Percentiles rank a stretch among this genome's conserved stretches.
Conservation (phyloP, 2,329 filamentous ascomycete species). For the Aureobasidium sp. region DNA sequence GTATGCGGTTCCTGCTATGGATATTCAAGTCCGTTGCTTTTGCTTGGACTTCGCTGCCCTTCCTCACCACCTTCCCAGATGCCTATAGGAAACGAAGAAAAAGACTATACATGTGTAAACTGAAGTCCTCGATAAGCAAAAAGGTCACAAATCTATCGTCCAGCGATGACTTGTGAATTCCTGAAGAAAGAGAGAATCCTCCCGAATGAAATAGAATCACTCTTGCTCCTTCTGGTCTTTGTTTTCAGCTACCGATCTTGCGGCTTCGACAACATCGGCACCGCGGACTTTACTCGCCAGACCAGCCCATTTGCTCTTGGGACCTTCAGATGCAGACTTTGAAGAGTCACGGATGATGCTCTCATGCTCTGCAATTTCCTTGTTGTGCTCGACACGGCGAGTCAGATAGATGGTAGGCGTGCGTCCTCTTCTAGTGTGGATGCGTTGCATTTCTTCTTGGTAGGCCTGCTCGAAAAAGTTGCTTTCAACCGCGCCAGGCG, state of each 20-base stretch:
- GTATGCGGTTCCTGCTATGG: neutral
- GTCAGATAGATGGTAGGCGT: constrained; percentile 50
- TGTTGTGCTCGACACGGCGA: constrained; percentile 38
- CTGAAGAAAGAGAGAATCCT: neutral
- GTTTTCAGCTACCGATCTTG: neutral
- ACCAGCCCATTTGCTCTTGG: constrained; percentile 22
- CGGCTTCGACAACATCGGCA: neutral
- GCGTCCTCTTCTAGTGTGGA: constrained; percentile 43
- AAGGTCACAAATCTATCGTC: neutral
- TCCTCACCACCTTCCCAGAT: neutral
- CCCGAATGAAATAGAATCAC: neutral
- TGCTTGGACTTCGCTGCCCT: neutral
- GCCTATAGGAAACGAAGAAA: neutral
- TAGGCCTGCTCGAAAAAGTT: constrained; percentile 87
- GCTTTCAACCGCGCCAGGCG: constrained; percentile 73
- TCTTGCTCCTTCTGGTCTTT: neutral
- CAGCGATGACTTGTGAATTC: neutral
- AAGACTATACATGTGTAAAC: neutral
- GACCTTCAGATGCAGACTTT: neutral
- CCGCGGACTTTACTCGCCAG: constrained; percentile 20
- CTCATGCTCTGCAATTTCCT: constrained; percentile 26
- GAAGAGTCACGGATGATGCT: constrained; percentile 17
- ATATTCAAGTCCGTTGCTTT: neutral
- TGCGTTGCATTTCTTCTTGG: constrained; percentile 68
- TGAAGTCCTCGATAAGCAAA: neutral